Evolutionary conservation across 257 asterid species (phyloP).

Genomic region (Solanum commersonii): DNA sequence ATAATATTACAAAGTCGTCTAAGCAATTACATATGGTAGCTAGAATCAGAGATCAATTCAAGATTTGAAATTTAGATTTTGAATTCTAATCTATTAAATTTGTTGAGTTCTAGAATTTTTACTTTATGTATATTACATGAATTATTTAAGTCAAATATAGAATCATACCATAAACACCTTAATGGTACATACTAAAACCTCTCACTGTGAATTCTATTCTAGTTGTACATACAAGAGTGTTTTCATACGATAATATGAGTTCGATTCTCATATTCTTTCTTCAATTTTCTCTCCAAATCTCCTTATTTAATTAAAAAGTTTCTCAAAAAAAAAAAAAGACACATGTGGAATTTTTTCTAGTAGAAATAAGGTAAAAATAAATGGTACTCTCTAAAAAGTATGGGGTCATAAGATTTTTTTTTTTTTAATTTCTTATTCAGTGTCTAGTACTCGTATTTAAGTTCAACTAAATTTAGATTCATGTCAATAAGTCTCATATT

Average conservation of each 20-base stretch:
- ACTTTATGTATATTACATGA: neutral
- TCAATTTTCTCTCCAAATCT: neutral
- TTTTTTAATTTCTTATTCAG: neutral
- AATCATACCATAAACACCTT: neutral
- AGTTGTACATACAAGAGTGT: neutral
- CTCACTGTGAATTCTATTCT: neutral
- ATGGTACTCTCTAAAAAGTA: neutral
- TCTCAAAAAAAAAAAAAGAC: accelerated
- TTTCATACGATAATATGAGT: neutral
- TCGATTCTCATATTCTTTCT: neutral
- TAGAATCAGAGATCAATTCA: neutral
- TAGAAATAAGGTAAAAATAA: neutral
- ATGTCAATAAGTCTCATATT: accelerated
- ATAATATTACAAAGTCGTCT: neutral
- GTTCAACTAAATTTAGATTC: no score
- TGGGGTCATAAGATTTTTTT: neutral
- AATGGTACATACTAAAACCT: neutral
- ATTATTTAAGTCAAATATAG: neutral
- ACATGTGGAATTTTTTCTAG: no score
- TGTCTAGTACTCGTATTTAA: no score
- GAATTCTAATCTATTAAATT: neutral
- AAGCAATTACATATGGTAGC: neutral
- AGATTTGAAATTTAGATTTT: neutral
- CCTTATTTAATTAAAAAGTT: neutral
- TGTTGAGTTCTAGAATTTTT: accelerated